These are phyloP conservation scores for Phytopythium boreale DNA, from an alignment of 352 stramenopile species.

Conservation along the genomic window DNA sequence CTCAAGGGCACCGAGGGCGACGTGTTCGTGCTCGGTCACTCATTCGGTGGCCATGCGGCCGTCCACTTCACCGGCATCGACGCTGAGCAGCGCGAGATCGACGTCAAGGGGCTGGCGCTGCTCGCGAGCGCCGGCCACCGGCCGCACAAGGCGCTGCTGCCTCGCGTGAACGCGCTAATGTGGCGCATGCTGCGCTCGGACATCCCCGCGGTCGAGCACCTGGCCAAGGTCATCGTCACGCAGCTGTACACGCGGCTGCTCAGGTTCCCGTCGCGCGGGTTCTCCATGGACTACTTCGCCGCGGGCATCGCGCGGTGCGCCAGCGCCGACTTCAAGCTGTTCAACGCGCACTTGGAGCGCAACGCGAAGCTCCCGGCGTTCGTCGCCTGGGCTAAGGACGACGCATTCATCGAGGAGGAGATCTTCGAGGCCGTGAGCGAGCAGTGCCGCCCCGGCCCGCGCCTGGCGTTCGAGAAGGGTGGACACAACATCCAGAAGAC, in stretches of 20 bases:
- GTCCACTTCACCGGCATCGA: slow-evolving; percentile 49
- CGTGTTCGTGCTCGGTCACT: slow-evolving; percentile 62
- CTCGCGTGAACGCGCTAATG: slow-evolving; percentile 27
- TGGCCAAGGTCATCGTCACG: slow-evolving; percentile 28
- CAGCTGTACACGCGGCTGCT: slow-evolving; percentile 45
- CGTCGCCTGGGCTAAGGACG: slow-evolving; percentile 56
- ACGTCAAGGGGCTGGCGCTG: slow-evolving; percentile 42
- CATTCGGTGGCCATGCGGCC: slow-evolving; percentile 56
- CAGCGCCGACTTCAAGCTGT: slow-evolving; percentile 39
- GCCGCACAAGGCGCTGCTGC: slow-evolving; percentile 40
- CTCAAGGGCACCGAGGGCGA: slow-evolving; percentile 20
- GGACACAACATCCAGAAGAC: slow-evolving; percentile 83
- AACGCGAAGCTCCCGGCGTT: slow-evolving; percentile 29
- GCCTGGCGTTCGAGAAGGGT: slow-evolving; percentile 41
- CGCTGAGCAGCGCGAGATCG: slow-evolving; percentile 20
- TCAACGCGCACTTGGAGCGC: slow-evolving; percentile 25
- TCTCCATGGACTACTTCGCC: slow-evolving; percentile 48
- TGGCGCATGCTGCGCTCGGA: slow-evolving; percentile 28
- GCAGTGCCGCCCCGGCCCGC: slow-evolving; percentile 26
- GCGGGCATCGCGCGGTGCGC: slow-evolving; percentile 50
- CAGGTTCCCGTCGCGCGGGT: slow-evolving; percentile 38
- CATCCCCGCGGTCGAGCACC: slow-evolving; percentile 11
- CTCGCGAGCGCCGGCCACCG: slow-evolving; percentile 43
- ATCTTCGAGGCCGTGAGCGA: slow-evolving; percentile 41
- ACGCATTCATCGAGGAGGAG: slow-evolving; percentile 56